These are phyloP conservation scores for Silybum marianum DNA, from an alignment of 129 eudicot genomes.

Conservation along the genomic window DNA sequence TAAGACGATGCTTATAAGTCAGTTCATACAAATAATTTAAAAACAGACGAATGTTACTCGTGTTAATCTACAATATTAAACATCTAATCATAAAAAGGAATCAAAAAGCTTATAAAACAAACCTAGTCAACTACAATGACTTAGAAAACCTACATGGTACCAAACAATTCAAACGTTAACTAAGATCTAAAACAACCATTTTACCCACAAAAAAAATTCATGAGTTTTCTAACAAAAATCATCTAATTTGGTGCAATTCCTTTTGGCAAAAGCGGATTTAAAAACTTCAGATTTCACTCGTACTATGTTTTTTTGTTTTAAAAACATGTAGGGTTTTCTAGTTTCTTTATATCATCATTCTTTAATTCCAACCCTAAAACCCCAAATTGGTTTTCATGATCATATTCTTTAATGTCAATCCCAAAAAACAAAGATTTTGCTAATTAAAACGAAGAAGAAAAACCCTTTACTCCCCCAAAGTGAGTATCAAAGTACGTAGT, in stretches of 20 bases:
- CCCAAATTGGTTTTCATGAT: neutral
- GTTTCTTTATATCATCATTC: neutral
- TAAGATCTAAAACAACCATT: neutral
- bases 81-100: neutral
- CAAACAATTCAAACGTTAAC: neutral
- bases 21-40: no score
- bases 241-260: neutral
- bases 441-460: neutral
- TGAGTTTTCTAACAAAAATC: neutral
- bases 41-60: neutral
- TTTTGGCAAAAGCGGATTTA: neutral
- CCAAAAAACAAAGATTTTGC: neutral
- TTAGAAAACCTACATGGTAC: neutral
- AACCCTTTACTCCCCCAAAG: conserved; percentile 1
- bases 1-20: no score
- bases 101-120: neutral
- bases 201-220: neutral
- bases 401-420: neutral
- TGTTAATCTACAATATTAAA: neutral
- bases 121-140: neutral
- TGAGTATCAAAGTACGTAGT: neutral
- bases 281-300: neutral
- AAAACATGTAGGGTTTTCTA: neutral
- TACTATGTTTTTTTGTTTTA: neutral
- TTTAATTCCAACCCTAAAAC: neutral